Percentiles rank a stretch among this genome's conserved stretches.
These are phyloP conservation scores for Hydrangea macrophylla DNA, from an alignment of 148 eudicot species.

Conservation along the genomic window DNA sequence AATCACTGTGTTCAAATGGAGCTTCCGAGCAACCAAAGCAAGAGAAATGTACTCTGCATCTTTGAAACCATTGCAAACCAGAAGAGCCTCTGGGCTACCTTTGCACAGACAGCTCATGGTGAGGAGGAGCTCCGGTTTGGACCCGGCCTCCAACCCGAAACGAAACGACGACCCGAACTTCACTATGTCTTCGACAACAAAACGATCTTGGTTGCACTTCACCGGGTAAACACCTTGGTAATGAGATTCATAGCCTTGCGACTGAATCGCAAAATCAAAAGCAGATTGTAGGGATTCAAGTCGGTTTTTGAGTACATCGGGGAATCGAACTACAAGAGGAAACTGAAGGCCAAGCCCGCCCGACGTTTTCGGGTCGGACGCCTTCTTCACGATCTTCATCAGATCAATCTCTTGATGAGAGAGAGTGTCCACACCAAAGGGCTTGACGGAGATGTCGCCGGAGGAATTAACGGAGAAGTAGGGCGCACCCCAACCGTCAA, in stretches of 20 bases:
- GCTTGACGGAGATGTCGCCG: slow-evolving; percentile 58
- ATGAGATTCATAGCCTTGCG: slow-evolving; percentile 56
- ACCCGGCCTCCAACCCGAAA: slow-evolving; percentile 92
- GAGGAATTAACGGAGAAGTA: slow-evolving; percentile 69
- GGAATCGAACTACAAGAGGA: slow-evolving; percentile 75
- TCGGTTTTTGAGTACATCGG: slow-evolving; percentile 72
- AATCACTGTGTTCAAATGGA: slow-evolving; percentile 66
- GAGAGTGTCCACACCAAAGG: slow-evolving; percentile 51
- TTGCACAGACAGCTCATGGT: slow-evolving; percentile 81
- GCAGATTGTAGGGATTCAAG: slow-evolving; percentile 68
- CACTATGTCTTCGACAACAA: slow-evolving; percentile 84
- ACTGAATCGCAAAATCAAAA: slow-evolving; percentile 56
- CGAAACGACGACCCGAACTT: slow-evolving; percentile 61
- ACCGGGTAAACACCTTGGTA: slow-evolving; percentile 98
- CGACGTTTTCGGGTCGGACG: slow-evolving; percentile 45
- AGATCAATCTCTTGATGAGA: slow-evolving; percentile 84
- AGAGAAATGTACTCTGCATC: slow-evolving; percentile 78
- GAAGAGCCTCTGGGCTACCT: slow-evolving; percentile 59
- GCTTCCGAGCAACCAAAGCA: slow-evolving; percentile 64
- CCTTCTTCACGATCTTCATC: slow-evolving; percentile 76
- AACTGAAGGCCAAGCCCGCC: slow-evolving; percentile 76
- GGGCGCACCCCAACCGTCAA: slow-evolving; percentile 83
- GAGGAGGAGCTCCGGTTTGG: slow-evolving; percentile 83
- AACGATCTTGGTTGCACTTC: slow-evolving; percentile 84
- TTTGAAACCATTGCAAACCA: slow-evolving; percentile 88